Evolutionary conservation across 1,139 yeast species (phyloP), one percentile per base, ranked within the genome.

Genomic region (Yamadazyma epiphylla): DNA sequence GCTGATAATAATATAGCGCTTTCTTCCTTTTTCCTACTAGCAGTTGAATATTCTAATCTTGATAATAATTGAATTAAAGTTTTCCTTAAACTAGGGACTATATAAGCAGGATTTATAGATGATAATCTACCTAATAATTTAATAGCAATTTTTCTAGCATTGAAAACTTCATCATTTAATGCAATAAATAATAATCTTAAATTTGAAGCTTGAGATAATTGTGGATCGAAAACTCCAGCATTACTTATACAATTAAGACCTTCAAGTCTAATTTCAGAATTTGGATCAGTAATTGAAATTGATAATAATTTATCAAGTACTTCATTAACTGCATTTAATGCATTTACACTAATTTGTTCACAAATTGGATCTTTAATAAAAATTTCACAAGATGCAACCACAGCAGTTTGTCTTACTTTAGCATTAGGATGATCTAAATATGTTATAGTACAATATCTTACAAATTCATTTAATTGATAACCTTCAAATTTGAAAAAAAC

Each of bases 141-240:
- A 25, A 89, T 76, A 0, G 96, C 83, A n/a, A 77, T 83, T 46
- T 83, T 78, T 30, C 96, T 73, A 14, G 91, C 86, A 9, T 76
- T 77, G 51, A 91, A 94, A 1, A 76, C 77, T 53, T 89, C 98
- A 56, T 94, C 99, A 50, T 94, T 86, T 33, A 91, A 64, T 0
- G 96, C 94, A 67, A 89, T 85, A 48, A 91, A 86, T 22, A 94
- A 62, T 17, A 89, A 59, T 34, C 88, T 70, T 14, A 89, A 94
- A 49, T 88, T 89, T 40, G 84, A 95, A 0, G 96, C 95, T 54
- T 91, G 97, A 0, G 96, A 86, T 27, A 94, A 60, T 47, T 91
- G 98, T 0, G 96, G 87, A 48, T 91, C 96, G 49, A 91, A 83
- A 36, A 74, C 72, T 3, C 80, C 75, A 22, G 85, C 86, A 26